Conservation (phyloP, 2,329 filamentous ascomycete genomes). For the Penicillium thymicola region DNA sequence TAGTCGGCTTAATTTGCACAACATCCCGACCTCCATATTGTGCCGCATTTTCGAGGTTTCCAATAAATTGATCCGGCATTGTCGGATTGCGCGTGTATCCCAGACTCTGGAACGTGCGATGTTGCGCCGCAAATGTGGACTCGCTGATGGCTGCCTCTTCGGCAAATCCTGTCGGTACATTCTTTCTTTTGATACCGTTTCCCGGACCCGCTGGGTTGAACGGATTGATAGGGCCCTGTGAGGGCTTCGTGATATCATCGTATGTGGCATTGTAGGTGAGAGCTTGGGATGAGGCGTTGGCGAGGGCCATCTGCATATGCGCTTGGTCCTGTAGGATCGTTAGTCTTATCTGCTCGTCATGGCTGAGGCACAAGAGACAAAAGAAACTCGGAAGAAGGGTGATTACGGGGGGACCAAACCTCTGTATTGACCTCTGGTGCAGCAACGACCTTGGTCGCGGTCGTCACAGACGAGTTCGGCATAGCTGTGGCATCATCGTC, state of each 20-base stretch:
- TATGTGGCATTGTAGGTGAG: slow-evolving; percentile 61
- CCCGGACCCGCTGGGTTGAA: slow-evolving; percentile 60
- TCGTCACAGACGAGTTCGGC: slow-evolving; percentile 26
- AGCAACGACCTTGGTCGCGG: slow-evolving; percentile 43
- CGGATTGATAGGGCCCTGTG: slow-evolving; percentile 69
- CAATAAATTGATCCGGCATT: slow-evolving; percentile 42
- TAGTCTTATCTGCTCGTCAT: slow-evolving; percentile 32
- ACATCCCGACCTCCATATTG: slow-evolving; percentile 51
- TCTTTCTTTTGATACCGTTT: slow-evolving; percentile 68
- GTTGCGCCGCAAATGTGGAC: slow-evolving; percentile 81
- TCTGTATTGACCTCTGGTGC: slow-evolving; percentile 55
- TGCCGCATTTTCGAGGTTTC: slow-evolving; percentile 48
- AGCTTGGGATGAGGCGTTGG: slow-evolving; percentile 50
- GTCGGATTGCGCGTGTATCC: slow-evolving; percentile 53
- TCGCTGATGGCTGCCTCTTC: slow-evolving; percentile 88
- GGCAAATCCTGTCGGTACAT: slow-evolving; percentile 78
- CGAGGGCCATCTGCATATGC: slow-evolving; percentile 50
- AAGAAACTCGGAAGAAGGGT: not conserved
- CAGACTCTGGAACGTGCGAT: slow-evolving; percentile 72
- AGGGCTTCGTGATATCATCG: slow-evolving; percentile 65
- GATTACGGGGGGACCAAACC: slow-evolving; percentile 48
- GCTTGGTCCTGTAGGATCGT: slow-evolving; percentile 47
- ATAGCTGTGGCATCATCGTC: slow-evolving; percentile 43
- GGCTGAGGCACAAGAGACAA: not conserved
- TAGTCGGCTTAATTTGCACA: slow-evolving; percentile 57